These are phyloP conservation scores for Macadamia tetraphylla DNA, from an alignment of 164 flowering plant genomes.

Conservation along the genomic window DNA sequence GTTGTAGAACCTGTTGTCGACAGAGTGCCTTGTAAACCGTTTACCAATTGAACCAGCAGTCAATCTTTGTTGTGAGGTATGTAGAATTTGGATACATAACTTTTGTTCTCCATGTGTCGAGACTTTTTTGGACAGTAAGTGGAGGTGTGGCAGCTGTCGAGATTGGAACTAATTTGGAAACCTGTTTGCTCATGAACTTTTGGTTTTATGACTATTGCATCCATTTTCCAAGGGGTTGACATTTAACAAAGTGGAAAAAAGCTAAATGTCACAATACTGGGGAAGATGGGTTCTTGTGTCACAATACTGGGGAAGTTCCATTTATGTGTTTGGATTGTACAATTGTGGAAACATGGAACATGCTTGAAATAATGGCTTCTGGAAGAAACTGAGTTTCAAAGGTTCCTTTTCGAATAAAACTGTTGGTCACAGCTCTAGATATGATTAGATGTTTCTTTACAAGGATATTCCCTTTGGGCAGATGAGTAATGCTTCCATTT, in stretches of 20 bases:
- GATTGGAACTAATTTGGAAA: conserved; percentile 32
- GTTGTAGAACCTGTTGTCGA: conserved; percentile 13
- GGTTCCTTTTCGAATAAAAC: not conserved
- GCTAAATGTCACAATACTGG: not conserved
- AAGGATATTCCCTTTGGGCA: not conserved
- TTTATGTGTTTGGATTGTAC: not conserved
- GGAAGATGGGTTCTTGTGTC: not conserved
- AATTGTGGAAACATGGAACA: not conserved
- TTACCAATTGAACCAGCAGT: conserved; percentile 42
- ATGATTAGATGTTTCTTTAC: not conserved
- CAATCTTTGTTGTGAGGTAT: conserved; percentile 54
- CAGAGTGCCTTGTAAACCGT: conserved; percentile 31
- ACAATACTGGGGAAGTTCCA: no score
- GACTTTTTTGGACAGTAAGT: conserved; percentile 24
- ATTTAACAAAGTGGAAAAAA: not conserved
- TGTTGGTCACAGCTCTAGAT: not conserved
- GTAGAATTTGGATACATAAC: conserved; percentile 56
- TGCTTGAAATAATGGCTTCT: not conserved
- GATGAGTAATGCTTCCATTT: not conserved
- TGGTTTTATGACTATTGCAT: not conserved
- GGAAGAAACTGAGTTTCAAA: no score
- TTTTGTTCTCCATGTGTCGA: conserved; percentile 79
- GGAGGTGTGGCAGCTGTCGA: conserved; percentile 84
- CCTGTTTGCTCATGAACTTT: not conserved
- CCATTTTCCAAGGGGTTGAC: no score